phyloP scores from a whole-genome alignment of 106 monocot genomes.

The Acorus gramineus region DNA sequence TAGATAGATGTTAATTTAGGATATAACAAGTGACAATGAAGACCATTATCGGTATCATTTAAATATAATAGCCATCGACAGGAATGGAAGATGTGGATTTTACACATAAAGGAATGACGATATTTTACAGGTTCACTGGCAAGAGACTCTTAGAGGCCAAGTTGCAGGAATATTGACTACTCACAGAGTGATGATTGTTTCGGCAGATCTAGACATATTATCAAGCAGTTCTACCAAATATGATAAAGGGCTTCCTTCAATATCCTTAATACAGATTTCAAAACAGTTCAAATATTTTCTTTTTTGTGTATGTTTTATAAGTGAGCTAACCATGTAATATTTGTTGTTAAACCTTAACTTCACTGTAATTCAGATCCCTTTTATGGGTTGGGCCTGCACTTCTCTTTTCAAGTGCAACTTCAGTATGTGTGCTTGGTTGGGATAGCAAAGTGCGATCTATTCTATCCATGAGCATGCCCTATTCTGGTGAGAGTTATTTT shows the following conservation, averaged over 20 bases:
- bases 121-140: slow-evolving; percentile 77
- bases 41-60: too few relatives aligned
- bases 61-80: too few relatives aligned
- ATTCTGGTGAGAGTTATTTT: slow-evolving; percentile 41
- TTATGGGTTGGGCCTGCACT: slow-evolving; percentile 95
- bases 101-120: background rate
- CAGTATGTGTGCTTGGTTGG: slow-evolving; percentile 90
- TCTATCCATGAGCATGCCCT: slow-evolving; percentile 79
- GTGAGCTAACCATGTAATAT: background rate
- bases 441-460: slow-evolving; percentile 79
- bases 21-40: too few relatives aligned
- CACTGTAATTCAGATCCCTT: slow-evolving; percentile 70
- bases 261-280: slow-evolving; percentile 40
- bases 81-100: too few relatives aligned
- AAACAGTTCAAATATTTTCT: background rate
- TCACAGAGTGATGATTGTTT: slow-evolving; percentile 68
- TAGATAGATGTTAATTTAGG: too few relatives aligned
- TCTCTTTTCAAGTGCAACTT: slow-evolving; percentile 89
- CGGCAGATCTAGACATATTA: slow-evolving; percentile 83
- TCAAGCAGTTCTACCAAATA: slow-evolving; percentile 66
- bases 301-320: slow-evolving; percentile 5
- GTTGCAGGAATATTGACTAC: slow-evolving; percentile 94
- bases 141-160: slow-evolving; percentile 81
- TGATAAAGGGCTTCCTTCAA: slow-evolving; percentile 83
- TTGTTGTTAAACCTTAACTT: slow-evolving; percentile 44